Conservation (phyloP, 495 filamentous ascomycete genomes). For the Aspergillus steynii region DNA sequence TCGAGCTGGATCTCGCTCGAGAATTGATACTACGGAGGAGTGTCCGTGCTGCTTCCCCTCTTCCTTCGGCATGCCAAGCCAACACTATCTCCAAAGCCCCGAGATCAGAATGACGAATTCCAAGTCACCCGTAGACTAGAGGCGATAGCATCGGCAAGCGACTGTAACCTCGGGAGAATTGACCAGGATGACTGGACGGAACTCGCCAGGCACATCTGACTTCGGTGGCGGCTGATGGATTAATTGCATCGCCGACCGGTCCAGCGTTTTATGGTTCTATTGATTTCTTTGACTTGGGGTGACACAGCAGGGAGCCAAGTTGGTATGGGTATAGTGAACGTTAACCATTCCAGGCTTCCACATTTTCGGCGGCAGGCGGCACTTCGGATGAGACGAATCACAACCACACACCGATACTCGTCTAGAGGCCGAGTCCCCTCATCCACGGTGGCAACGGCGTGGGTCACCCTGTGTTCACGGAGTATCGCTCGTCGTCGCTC, state of each 20-base stretch:
- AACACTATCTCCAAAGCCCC: background rate
- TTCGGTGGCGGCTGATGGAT: background rate
- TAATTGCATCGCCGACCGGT: background rate
- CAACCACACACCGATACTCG: background rate
- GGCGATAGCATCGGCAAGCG: background rate
- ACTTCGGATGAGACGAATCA: background rate
- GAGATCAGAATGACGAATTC: background rate
- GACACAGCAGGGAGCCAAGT: background rate
- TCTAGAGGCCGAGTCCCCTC: no score
- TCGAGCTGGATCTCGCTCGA: background rate
- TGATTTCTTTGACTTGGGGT: background rate
- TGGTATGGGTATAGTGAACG: background rate
- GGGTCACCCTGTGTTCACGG: background rate
- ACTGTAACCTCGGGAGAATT: background rate
- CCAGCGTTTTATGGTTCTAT: background rate
- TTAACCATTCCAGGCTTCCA: background rate
- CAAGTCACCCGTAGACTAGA: background rate
- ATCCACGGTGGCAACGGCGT: background rate
- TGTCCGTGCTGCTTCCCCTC: background rate
- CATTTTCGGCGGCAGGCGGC: background rate
- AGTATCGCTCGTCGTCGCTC: no score
- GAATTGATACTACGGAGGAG: background rate
- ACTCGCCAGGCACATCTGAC: background rate
- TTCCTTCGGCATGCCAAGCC: background rate
- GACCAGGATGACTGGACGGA: background rate